A percentile compares a stretch with the other conserved stretches of the same genome.
Evolutionary conservation across 257 asterid genomes (phyloP).

Genomic region (Verbena officinalis): DNA sequence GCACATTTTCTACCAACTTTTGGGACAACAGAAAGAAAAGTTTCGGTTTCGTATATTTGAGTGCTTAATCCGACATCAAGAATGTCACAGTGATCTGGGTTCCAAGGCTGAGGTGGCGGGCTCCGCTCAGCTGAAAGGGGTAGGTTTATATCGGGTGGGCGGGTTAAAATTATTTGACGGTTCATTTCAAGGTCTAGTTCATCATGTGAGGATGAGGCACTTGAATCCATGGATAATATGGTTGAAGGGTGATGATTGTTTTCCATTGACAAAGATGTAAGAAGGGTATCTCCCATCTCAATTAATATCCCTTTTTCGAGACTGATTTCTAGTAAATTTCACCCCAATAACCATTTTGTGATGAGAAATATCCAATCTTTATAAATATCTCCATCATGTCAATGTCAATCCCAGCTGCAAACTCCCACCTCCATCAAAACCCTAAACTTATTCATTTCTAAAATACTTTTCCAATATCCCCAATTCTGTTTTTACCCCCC

Average conservation of each 20-base stretch:
- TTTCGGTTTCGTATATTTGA: conserved; percentile 56
- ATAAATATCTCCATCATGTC: conserved; percentile 31
- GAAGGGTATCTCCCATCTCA: conserved; percentile 56
- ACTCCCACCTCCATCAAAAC: conserved; percentile 47
- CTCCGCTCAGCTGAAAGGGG: conserved; percentile 72
- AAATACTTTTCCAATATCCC: conserved; percentile 19
- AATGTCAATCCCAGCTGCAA: conserved; percentile 47
- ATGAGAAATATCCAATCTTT: conserved; percentile 28
- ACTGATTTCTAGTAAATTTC: conserved; percentile 27
- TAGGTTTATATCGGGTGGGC: conserved; percentile 73
- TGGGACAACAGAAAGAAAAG: conserved; percentile 43
- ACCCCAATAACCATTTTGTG: conserved; percentile 34
- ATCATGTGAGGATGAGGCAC: conserved; percentile 62
- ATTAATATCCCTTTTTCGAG: conserved; percentile 17
- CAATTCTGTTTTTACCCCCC: conserved; percentile 6
- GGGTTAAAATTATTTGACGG: conserved; percentile 50
- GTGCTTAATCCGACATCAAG: conserved; percentile 69
- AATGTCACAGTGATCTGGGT: conserved; percentile 56
- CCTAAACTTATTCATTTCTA: conserved; percentile 40
- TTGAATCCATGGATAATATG: conserved; percentile 72
- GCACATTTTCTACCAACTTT: conserved; percentile 60
- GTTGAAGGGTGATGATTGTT: conserved; percentile 71
- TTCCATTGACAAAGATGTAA: conserved; percentile 63
- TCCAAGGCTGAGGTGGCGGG: conserved; percentile 66
- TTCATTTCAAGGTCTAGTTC: conserved; percentile 64